phyloP scores from a whole-genome alignment of 73 alveolate species.

The Paramecium biaurelia region DNA sequence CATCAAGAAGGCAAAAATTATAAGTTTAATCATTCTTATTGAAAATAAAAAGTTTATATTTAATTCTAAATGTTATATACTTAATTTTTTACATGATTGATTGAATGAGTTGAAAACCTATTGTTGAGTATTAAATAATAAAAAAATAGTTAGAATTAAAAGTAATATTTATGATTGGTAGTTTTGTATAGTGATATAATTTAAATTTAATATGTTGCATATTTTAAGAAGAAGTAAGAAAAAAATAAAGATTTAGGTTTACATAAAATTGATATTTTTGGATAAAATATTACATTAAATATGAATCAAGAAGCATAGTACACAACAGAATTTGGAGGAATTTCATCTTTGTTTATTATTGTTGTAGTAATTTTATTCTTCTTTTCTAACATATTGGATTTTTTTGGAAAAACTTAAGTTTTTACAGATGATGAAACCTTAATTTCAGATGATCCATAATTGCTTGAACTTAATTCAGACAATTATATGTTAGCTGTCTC shows the following conservation, averaged over 20 bases:
- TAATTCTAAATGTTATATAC: not conserved
- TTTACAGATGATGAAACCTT: not conserved
- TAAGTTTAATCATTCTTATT: not conserved
- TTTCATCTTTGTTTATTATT: not conserved
- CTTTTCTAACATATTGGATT: not conserved
- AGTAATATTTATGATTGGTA: not conserved
- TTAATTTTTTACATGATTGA: not conserved
- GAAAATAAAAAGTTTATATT: not conserved
- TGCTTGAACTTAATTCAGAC: not conserved
- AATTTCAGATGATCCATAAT: not conserved
- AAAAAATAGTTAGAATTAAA: not conserved
- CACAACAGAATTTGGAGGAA: conserved; percentile 21
- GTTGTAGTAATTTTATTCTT: not conserved
- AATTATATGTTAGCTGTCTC: conserved; percentile 22
- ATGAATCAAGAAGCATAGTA: not conserved
- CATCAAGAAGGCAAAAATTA: not conserved
- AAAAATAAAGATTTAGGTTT: not conserved
- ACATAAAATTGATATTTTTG: not conserved
- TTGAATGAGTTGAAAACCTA: not conserved
- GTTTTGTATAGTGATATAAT: not conserved
- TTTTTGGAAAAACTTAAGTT: not conserved
- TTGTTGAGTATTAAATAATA: not conserved
- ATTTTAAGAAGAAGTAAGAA: not conserved
- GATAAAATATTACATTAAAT: conserved; percentile 25
- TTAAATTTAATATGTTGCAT: not conserved